Evolutionary conservation across 2,329 filamentous ascomycete species (phyloP).

Genomic region (Cryphonectria carpinicola): DNA sequence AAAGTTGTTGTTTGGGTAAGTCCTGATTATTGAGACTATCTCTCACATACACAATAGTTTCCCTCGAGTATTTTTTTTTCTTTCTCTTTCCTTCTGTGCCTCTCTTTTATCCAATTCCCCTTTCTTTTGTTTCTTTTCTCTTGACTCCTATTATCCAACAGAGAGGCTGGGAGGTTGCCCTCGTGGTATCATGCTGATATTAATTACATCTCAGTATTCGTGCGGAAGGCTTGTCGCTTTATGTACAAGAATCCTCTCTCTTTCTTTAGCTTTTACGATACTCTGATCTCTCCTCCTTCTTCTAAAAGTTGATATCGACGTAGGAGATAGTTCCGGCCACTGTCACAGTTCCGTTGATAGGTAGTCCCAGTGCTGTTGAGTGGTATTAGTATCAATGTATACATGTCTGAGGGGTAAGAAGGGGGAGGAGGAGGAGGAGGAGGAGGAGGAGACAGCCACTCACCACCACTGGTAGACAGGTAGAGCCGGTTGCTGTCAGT

Average conservation of each 20-base stretch:
- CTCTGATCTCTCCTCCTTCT: background rate
- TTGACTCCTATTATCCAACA: background rate
- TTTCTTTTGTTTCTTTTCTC: background rate
- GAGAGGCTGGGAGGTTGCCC: background rate
- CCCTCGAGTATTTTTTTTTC: background rate
- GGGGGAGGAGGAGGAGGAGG: too few relatives aligned
- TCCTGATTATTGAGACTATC: background rate
- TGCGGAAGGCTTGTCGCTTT: background rate
- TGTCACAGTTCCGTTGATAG: conserved; percentile 21
- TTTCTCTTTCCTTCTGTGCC: background rate
- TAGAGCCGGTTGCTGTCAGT: conserved; percentile 18
- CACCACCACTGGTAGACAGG: conserved; percentile 22
- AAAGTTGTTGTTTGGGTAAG: background rate
- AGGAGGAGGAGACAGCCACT: background rate
- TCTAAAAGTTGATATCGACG: conserved; percentile 12
- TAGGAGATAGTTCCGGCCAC: conserved; percentile 21
- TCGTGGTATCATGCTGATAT: conserved; percentile 2
- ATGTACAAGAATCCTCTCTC: background rate
- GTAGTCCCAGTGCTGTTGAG: background rate
- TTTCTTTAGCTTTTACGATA: background rate
- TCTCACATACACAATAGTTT: background rate
- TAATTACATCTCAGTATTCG: background rate
- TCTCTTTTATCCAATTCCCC: background rate
- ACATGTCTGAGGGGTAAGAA: background rate
- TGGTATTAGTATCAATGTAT: background rate